These are phyloP conservation scores for Cordyceps militaris DNA, from an alignment of 2,329 filamentous ascomycete species.

Conservation along the genomic window DNA sequence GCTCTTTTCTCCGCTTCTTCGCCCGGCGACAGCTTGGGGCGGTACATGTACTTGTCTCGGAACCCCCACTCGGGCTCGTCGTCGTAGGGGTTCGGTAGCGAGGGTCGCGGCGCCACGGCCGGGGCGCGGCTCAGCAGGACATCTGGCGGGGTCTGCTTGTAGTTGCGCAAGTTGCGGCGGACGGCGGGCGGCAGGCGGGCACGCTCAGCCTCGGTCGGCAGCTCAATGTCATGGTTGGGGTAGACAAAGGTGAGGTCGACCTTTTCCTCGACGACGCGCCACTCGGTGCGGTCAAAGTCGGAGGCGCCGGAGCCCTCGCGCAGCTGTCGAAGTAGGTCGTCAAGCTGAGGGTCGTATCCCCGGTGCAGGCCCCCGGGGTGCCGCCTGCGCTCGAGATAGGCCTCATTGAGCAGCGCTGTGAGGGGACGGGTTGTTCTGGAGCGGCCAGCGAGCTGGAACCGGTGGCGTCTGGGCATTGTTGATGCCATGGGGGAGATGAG, in stretches of 20 bases:
- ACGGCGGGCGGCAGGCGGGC: not conserved
- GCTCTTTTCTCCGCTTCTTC: not conserved
- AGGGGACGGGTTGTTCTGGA: too few relatives aligned
- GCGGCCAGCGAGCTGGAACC: too few relatives aligned
- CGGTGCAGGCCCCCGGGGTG: not conserved
- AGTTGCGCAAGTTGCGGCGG: not conserved
- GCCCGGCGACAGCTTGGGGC: not conserved
- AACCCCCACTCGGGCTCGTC: not conserved
- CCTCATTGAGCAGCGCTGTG: too few relatives aligned
- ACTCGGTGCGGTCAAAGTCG: not conserved
- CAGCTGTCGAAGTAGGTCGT: not conserved
- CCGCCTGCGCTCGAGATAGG: too few relatives aligned
- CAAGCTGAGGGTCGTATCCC: not conserved
- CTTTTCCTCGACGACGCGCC: not conserved
- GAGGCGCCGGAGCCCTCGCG: not conserved
- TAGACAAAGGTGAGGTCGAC: conserved; percentile 1
- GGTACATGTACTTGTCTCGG: not conserved
- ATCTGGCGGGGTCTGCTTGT: not conserved
- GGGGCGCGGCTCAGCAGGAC: not conserved
- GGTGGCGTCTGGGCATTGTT: not conserved
- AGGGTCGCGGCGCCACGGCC: not conserved
- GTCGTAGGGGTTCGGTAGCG: not conserved
- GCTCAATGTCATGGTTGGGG: not conserved
- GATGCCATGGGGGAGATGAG: too few relatives aligned
- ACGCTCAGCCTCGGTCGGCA: not conserved